Percentiles rank a stretch among this genome's conserved stretches.
These are phyloP conservation scores for Colletotrichum lupini DNA, from an alignment of 2,329 filamentous ascomycete species.

Conservation along the genomic window DNA sequence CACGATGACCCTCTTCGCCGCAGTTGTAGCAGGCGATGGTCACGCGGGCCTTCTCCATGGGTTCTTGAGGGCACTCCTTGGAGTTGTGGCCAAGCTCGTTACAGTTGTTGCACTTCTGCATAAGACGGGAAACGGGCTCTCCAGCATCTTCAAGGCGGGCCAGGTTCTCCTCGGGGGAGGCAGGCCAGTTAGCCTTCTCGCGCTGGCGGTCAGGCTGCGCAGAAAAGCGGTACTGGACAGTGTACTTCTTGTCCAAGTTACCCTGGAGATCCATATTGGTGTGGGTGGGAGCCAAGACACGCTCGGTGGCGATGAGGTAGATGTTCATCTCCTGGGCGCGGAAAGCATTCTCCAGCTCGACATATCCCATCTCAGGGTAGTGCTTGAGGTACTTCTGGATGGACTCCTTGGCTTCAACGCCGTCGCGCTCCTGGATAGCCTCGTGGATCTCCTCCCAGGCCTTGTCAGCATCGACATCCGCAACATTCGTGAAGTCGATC, in stretches of 20 bases:
- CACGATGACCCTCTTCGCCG: slow-evolving; percentile 70
- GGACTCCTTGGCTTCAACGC: slow-evolving; percentile 72
- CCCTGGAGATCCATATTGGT: slow-evolving; percentile 81
- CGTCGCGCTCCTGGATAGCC: slow-evolving; percentile 65
- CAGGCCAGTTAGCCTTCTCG: slow-evolving; percentile 71
- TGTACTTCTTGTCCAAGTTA: slow-evolving; percentile 72
- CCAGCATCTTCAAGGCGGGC: slow-evolving; percentile 74
- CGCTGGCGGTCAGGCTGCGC: slow-evolving; percentile 67
- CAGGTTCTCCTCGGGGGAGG: slow-evolving; percentile 68
- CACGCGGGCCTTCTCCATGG: slow-evolving; percentile 55
- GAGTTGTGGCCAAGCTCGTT: slow-evolving; percentile 70
- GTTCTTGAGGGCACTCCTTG: slow-evolving; percentile 71
- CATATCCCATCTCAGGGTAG: slow-evolving; percentile 66
- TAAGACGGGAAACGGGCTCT: slow-evolving; percentile 67
- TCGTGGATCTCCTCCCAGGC: slow-evolving; percentile 68
- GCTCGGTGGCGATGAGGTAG: slow-evolving; percentile 73
- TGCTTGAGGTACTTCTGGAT: slow-evolving; percentile 72
- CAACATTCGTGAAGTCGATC: slow-evolving; percentile 63
- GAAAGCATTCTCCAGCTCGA: slow-evolving; percentile 70
- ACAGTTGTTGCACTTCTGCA: slow-evolving; percentile 73
- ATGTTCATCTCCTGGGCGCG: slow-evolving; percentile 64
- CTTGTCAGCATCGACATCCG: slow-evolving; percentile 60
- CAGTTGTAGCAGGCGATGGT: slow-evolving; percentile 75
- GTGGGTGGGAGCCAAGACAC: slow-evolving; percentile 64
- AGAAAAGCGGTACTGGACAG: slow-evolving; percentile 71